Evolutionary conservation across 2,329 filamentous ascomycete genomes (phyloP), one percentile per base, ranked within the genome.

Genomic region (Metarhizium brunneum): DNA sequence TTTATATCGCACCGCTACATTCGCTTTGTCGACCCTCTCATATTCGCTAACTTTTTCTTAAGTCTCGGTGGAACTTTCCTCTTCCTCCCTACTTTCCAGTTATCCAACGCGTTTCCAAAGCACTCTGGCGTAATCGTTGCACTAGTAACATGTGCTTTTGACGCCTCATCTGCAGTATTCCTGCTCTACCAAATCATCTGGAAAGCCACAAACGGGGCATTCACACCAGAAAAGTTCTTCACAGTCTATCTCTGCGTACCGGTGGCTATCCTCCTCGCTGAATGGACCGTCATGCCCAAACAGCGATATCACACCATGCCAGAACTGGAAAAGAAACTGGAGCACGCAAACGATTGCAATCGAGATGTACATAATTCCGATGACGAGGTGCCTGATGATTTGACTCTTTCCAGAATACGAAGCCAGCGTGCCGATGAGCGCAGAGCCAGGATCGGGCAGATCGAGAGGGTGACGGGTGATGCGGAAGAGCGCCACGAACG

Each of bases 131-230:
- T 43, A 6, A 88, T 92, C 55, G 76, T 94, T 7, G 88, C 89
- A 3, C 77, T 90, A 38, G 72, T 94, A 48, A 92, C 88, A 0
- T 88, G 88, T 2, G 87, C 88, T 1, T 43, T 94, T 67, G 89
- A 94, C 67, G 85, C 88, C 1, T 92, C 88, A 0, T 89, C 86
- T 56, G 87, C 87, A 0, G 70, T 92, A 1, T 92, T 91, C 63
- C 76, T 92, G 20, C 70, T 87, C 50, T 92, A 91, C 69, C 83
- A 87, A 32, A 70, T 91, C 54, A 69, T 86, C 11, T 91, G 86
- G 66, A 80, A 88, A 63, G 74, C 73, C 47, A 83, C 79, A 0
- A 64, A 56, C 1, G 71, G 73, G 2, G 47, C 59, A 2, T 66
- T 76, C 43, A 64, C 66, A 0, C 71, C 70, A 0, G 65, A 66